These are phyloP conservation scores for Ceratocystis albifundus DNA, from an alignment of 2,329 filamentous ascomycete species.

Conservation along the genomic window DNA sequence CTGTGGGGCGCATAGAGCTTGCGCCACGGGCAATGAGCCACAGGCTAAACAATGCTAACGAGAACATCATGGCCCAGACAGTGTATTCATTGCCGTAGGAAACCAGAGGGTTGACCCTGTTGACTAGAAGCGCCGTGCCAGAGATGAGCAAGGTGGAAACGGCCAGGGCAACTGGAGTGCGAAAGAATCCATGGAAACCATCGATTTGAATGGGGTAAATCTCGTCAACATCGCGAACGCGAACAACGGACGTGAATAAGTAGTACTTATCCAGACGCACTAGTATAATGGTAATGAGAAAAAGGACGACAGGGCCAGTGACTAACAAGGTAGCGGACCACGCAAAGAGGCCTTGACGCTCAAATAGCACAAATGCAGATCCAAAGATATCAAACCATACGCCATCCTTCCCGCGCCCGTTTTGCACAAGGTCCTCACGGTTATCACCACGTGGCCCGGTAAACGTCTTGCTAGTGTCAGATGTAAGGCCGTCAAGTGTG, in stretches of 20 bases:
- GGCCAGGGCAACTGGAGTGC: constrained; percentile 65
- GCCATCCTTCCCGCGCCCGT: constrained; percentile 54
- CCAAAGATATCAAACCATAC: constrained; percentile 96
- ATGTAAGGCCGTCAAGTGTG: constrained; percentile 60
- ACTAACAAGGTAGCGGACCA: constrained; percentile 76
- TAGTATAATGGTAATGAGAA: constrained; percentile 57
- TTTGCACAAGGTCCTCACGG: constrained; percentile 49
- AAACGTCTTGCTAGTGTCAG: constrained; percentile 56
- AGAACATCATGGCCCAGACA: constrained; percentile 72
- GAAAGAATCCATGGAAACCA: constrained; percentile 71
- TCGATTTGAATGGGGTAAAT: constrained; percentile 52
- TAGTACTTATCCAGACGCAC: constrained; percentile 72
- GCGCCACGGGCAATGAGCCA: constrained; percentile 76
- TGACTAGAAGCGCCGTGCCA: constrained; percentile 60
- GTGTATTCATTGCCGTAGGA: constrained; percentile 75
- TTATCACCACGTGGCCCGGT: constrained; percentile 45
- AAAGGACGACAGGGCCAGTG: constrained; percentile 61
- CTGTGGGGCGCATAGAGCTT: constrained; percentile 70
- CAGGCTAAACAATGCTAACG: constrained; percentile 64
- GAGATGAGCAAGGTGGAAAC: constrained; percentile 58
- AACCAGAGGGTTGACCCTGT: constrained; percentile 78
- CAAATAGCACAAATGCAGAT: constrained; percentile 63
- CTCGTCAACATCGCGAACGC: constrained; percentile 48
- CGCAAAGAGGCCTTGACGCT: constrained; percentile 73
- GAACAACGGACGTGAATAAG: constrained; percentile 56